Evolutionary conservation across 208 protist species (phyloP).

Genomic region (Endotrypanum monterogeii): DNA sequence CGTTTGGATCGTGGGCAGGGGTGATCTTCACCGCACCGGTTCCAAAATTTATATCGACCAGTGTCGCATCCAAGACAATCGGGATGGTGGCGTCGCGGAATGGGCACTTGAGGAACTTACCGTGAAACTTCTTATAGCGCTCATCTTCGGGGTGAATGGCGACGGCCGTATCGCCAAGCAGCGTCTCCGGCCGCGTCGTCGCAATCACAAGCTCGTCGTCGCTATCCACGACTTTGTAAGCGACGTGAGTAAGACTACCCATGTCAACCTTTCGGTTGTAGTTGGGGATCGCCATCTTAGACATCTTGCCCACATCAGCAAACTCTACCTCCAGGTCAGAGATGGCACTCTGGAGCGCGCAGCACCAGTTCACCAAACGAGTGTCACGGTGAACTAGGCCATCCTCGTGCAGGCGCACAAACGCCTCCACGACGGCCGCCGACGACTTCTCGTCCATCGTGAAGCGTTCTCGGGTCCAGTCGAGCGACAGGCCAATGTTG

Average conservation of each 20-base stretch:
- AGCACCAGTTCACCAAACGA: conserved; percentile 99
- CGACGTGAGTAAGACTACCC: conserved; percentile 95
- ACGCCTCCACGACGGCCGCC: conserved; percentile 96
- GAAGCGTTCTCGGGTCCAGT: conserved; percentile 99
- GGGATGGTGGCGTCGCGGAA: conserved; percentile 96
- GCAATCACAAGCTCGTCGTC: conserved; percentile 94
- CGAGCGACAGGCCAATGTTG: conserved; percentile 96
- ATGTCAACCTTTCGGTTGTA: conserved; percentile 94
- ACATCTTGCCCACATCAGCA: conserved; percentile 76
- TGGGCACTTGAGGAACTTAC: conserved; percentile 96
- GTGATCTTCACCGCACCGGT: conserved; percentile 99
- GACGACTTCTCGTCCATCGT: conserved; percentile 97
- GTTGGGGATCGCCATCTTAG: conserved; percentile 88
- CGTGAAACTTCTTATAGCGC: conserved; percentile 97
- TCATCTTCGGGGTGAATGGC: conserved; percentile 98
- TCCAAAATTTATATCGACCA: conserved; percentile 99
- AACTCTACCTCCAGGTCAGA: conserved; percentile 99
- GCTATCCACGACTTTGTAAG: conserved; percentile 93
- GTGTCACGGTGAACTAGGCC: conserved; percentile 97
- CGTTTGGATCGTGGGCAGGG: conserved; percentile 99
- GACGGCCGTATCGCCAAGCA: conserved; percentile 99
- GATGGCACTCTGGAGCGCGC: conserved; percentile 98
- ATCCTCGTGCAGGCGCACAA: conserved; percentile 96
- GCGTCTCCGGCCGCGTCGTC: conserved; percentile 99
- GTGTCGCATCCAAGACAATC: conserved; percentile 95